phyloP scores from a whole-genome alignment of 805 yeast genomes.

The Tanozyma kutaoensis region DNA sequence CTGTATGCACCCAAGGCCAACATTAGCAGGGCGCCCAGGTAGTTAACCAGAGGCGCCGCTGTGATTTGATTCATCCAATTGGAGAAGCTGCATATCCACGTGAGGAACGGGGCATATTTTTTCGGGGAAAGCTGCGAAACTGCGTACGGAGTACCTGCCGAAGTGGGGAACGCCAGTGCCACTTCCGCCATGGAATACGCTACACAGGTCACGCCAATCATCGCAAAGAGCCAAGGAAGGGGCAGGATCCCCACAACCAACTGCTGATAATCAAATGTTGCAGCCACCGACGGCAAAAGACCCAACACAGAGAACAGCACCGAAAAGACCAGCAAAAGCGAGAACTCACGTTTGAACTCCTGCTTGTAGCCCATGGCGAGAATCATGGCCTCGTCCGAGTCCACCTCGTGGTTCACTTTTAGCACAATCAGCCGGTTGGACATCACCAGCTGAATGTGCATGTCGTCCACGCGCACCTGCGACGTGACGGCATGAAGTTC shows the following conservation, averaged over 20 bases:
- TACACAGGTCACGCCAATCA: constrained; percentile 41
- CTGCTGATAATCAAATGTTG: constrained; percentile 48
- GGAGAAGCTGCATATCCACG: constrained; percentile 55
- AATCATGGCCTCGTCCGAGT: constrained; percentile 38
- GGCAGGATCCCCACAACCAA: constrained; percentile 53
- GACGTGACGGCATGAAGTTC: too few species aligned
- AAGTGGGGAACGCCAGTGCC: constrained; percentile 52
- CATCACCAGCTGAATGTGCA: constrained; percentile 21
- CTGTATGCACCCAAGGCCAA: constrained; percentile 32
- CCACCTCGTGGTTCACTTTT: constrained; percentile 34
- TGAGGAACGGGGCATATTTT: constrained; percentile 33
- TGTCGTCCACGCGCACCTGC: constrained; percentile 22
- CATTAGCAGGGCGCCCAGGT: constrained; percentile 42
- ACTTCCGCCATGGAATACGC: constrained; percentile 55
- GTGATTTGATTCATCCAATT: constrained; percentile 57
- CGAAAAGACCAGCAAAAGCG: constrained; percentile 43
- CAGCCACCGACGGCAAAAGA: constrained; percentile 50
- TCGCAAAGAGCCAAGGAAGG: constrained; percentile 44
- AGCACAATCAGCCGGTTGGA: constrained; percentile 24
- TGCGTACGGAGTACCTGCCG: constrained; percentile 61
- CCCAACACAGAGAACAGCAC: constrained; percentile 56
- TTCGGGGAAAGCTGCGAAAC: constrained; percentile 50
- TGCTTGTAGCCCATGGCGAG: constrained; percentile 50
- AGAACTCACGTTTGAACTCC: constrained; percentile 48
- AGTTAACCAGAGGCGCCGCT: constrained; percentile 47